Conservation (phyloP, 306 rosid species). For the Prunus mira region DNA sequence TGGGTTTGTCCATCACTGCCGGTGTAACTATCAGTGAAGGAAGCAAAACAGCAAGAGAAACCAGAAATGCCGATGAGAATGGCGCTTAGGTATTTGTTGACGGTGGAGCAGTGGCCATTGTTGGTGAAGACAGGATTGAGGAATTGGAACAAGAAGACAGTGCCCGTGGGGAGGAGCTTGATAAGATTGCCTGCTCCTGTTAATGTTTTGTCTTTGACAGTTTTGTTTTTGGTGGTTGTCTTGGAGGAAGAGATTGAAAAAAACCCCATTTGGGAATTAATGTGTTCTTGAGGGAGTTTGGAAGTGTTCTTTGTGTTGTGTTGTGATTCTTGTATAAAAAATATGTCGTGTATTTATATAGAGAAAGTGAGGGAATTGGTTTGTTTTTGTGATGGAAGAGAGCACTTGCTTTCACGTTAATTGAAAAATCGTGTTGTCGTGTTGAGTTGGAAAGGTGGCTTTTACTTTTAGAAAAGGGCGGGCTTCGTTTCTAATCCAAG, state of each 20-base stretch:
- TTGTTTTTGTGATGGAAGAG: neutral
- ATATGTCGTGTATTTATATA: constrained; percentile 15
- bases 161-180: constrained; percentile 76
- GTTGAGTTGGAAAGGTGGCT: neutral
- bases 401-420: constrained; percentile 39
- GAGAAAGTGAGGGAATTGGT: neutral
- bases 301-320: neutral
- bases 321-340: neutral
- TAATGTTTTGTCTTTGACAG: constrained; percentile 20
- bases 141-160: constrained; percentile 68
- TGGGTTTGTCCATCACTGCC: constrained; percentile 50
- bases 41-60: constrained; percentile 58
- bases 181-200: constrained; percentile 58
- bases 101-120: constrained; percentile 50
- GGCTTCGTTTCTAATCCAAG: constrained; percentile 20
- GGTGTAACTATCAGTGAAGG: constrained; percentile 79
- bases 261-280: constrained; percentile 25
- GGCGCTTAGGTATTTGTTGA: constrained; percentile 50
- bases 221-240: neutral
- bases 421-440: neutral
- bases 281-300: neutral
- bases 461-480: constrained; percentile 27
- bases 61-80: constrained; percentile 41
- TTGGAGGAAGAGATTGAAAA: constrained; percentile 8
- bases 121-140: constrained; percentile 66